A percentile compares a stretch with the other conserved stretches of the same genome.
Evolutionary conservation across 768 basidiomycete species (phyloP).

Genomic region (Terana coerulea): DNA sequence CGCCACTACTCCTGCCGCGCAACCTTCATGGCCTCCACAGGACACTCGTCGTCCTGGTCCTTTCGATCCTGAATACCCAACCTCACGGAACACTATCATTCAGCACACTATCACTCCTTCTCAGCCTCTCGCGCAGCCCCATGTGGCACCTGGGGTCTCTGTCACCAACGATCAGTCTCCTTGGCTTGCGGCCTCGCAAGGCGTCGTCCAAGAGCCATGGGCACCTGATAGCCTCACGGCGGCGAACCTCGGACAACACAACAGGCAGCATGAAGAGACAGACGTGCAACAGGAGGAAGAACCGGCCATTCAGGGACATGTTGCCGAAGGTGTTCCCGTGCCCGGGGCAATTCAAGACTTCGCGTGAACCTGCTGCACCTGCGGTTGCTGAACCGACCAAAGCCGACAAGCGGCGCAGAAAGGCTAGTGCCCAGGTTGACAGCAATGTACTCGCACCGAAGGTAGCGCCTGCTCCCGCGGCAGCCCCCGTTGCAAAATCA

Average conservation of each 20-base stretch:
- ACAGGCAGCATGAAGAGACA: conserved; percentile 44
- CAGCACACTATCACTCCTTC: neutral
- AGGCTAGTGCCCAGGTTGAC: conserved; percentile 7
- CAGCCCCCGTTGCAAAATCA: conserved; percentile 14
- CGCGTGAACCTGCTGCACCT: conserved; percentile 12
- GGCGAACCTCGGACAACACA: conserved; percentile 57
- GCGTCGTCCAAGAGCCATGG: conserved; percentile 46
- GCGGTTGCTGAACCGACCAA: conserved; percentile 5
- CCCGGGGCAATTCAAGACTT: conserved; percentile 1
- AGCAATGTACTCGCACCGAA: conserved; percentile 13
- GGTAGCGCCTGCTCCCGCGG: conserved; percentile 6
- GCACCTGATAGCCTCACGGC: conserved; percentile 48
- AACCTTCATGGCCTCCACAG: conserved; percentile 20
- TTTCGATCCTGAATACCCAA: conserved; percentile 43
- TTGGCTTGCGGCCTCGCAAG: conserved; percentile 51
- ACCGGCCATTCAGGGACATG: neutral
- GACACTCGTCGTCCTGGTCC: conserved; percentile 33
- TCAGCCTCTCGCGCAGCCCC: neutral
- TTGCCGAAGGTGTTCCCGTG: conserved; percentile 13
- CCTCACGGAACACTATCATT: conserved; percentile 33
- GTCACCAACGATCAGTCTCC: conserved; percentile 43
- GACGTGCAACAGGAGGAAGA: conserved; percentile 17
- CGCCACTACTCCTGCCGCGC: conserved; percentile 9
- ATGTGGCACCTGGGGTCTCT: conserved; percentile 5
- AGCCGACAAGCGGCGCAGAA: conserved; percentile 17